A percentile compares a stretch with the other conserved stretches of the same genome.
These are phyloP conservation scores for Didymella arachidicola DNA, from an alignment of 2,329 filamentous ascomycete genomes.

Conservation along the genomic window DNA sequence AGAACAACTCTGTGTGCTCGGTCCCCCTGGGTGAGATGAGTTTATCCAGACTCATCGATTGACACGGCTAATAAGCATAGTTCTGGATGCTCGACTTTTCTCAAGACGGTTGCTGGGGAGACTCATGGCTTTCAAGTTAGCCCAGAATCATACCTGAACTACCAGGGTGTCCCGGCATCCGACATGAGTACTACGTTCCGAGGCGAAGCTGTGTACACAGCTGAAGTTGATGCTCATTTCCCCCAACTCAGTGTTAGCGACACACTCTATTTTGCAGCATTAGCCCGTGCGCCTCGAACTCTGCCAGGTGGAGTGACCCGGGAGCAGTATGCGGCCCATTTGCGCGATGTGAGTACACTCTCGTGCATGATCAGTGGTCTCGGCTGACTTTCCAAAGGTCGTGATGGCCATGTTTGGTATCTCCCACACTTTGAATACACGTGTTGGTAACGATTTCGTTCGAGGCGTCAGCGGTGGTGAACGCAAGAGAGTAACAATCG, in stretches of 20 bases:
- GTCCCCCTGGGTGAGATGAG: background rate
- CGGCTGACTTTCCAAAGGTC: background rate
- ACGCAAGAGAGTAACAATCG: background rate
- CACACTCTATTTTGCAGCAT: background rate
- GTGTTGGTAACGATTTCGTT: background rate
- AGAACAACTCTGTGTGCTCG: background rate
- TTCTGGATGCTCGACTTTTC: background rate
- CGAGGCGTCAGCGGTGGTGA: background rate
- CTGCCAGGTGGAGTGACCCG: background rate
- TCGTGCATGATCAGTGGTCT: background rate
- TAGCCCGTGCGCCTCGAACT: background rate
- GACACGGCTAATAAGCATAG: background rate
- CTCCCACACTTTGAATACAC: background rate
- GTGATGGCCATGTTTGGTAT: background rate
- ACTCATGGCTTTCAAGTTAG: background rate
- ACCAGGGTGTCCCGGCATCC: background rate
- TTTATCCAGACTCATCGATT: background rate
- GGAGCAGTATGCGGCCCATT: background rate
- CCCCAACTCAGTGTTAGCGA: background rate
- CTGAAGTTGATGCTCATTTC: background rate
- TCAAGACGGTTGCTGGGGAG: background rate
- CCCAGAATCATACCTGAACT: background rate
- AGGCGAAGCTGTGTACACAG: background rate
- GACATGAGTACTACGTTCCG: background rate
- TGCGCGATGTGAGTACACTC: background rate